Conservation (phyloP, 2,329 filamentous ascomycete genomes). For the Acephala macrosclerotiorum region DNA sequence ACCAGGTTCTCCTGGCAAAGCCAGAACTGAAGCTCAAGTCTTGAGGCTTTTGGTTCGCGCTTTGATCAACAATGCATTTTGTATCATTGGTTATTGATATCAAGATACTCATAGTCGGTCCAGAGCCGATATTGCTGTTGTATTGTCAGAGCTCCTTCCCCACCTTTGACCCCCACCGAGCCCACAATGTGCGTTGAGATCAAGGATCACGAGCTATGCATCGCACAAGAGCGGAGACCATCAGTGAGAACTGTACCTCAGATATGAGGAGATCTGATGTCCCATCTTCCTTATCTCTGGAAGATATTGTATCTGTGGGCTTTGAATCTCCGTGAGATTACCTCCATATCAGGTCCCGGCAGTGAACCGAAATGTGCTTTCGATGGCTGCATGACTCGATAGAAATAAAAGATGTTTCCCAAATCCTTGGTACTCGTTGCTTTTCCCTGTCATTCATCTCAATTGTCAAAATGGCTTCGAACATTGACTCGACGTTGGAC, state of each 20-base stretch:
- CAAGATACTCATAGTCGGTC: neutral
- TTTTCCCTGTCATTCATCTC: neutral
- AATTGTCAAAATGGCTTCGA: neutral
- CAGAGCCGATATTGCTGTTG: neutral
- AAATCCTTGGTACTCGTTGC: neutral
- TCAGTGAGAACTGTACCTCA: neutral
- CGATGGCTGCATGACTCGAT: neutral
- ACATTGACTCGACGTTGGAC: neutral
- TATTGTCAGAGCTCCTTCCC: neutral
- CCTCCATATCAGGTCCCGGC: neutral
- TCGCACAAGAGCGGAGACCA: neutral
- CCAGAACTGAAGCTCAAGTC: neutral
- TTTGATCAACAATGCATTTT: neutral
- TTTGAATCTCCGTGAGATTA: neutral
- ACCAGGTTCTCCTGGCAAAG: neutral
- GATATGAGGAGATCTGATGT: neutral
- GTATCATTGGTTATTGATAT: neutral
- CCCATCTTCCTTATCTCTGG: neutral
- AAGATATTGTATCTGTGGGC: neutral
- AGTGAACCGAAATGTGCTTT: neutral
- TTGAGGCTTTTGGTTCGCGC: neutral
- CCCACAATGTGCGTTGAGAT: neutral
- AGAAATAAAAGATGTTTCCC: neutral
- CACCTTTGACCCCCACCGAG: neutral
- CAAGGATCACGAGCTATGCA: neutral